Percentiles rank a stretch among this genome's conserved stretches.
phyloP scores from a whole-genome alignment of 2,329 filamentous ascomycete genomes.

The Clarireedia sp. region DNA sequence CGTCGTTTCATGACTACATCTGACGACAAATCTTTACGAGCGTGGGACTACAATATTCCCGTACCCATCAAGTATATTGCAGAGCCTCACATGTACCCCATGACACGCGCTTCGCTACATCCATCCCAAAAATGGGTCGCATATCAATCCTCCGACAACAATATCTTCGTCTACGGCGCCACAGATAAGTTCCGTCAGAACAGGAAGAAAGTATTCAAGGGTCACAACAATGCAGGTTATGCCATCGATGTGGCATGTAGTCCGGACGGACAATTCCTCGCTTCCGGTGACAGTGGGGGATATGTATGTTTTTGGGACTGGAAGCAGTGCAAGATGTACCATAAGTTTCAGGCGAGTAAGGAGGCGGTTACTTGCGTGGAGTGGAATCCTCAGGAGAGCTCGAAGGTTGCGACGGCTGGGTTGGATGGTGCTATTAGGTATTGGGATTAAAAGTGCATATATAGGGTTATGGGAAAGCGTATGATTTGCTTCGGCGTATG shows the following conservation, averaged over 20 bases:
- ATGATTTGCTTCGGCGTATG: too few species aligned
- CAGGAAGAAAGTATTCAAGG: constrained; percentile 90
- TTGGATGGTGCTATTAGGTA: constrained; percentile 83
- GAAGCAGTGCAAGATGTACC: constrained; percentile 99
- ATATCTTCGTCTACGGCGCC: constrained; percentile 90
- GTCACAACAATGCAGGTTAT: constrained; percentile 92
- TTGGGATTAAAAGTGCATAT: constrained; percentile 63
- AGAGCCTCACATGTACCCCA: constrained; percentile 95
- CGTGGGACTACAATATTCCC: constrained; percentile 98
- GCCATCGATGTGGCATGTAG: constrained; percentile 83
- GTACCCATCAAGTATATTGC: constrained; percentile 98
- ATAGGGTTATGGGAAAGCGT: too few species aligned
- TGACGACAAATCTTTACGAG: constrained; percentile 90
- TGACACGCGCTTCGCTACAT: constrained; percentile 78
- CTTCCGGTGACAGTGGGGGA: constrained; percentile 77
- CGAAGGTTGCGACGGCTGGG: constrained; percentile 85
- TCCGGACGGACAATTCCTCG: constrained; percentile 87
- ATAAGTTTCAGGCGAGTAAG: constrained; percentile 84
- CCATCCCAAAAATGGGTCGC: constrained; percentile 90
- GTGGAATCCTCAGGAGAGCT: constrained; percentile 97
- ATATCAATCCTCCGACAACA: constrained; percentile 90
- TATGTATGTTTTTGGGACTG: constrained; percentile 97
- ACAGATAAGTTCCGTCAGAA: constrained; percentile 97
- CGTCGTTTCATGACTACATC: constrained; percentile 96
- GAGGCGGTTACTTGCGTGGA: constrained; percentile 76